Evolutionary conservation across 1,139 yeast genomes (phyloP).

Genomic region (Debaryomyces sp.): DNA sequence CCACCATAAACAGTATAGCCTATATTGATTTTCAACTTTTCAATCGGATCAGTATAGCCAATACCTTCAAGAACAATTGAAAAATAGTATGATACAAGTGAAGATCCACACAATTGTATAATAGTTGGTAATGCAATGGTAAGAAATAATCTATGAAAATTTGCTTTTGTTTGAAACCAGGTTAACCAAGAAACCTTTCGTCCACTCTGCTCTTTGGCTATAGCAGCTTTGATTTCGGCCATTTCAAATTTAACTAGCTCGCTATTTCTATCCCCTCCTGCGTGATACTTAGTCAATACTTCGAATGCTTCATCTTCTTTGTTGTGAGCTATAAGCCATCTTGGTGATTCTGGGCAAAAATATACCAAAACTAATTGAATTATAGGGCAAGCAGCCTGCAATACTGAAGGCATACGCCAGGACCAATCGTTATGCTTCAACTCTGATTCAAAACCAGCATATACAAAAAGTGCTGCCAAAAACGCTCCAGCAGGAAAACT

Average conservation of each 20-base stretch:
- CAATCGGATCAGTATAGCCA: constrained; percentile 15
- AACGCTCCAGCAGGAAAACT: constrained; percentile 18
- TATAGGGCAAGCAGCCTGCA: neutral
- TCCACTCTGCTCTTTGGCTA: constrained; percentile 24
- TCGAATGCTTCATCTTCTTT: constrained; percentile 38
- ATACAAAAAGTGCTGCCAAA: constrained; percentile 15
- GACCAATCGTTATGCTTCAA: constrained; percentile 12
- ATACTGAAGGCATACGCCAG: constrained; percentile 13
- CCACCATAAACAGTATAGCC: constrained; percentile 12
- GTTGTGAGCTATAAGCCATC: constrained; percentile 42
- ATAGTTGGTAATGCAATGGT: constrained; percentile 12
- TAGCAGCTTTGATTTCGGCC: constrained; percentile 35
- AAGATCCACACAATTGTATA: constrained; percentile 16
- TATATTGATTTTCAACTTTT: constrained; percentile 12
- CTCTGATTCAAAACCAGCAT: constrained; percentile 13
- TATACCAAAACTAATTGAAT: constrained; percentile 44
- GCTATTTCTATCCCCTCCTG: constrained; percentile 30
- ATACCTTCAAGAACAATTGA: constrained; percentile 15
- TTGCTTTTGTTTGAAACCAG: constrained; percentile 25
- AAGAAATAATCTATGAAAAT: constrained; percentile 12
- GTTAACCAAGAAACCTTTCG: constrained; percentile 25
- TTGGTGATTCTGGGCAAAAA: constrained; percentile 49
- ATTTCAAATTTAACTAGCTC: constrained; percentile 38
- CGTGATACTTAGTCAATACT: constrained; percentile 46
- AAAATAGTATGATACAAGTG: constrained; percentile 19